These are phyloP conservation scores for Flammula alnicola DNA, from an alignment of 1,284 basidiomycete genomes.

Conservation along the genomic window DNA sequence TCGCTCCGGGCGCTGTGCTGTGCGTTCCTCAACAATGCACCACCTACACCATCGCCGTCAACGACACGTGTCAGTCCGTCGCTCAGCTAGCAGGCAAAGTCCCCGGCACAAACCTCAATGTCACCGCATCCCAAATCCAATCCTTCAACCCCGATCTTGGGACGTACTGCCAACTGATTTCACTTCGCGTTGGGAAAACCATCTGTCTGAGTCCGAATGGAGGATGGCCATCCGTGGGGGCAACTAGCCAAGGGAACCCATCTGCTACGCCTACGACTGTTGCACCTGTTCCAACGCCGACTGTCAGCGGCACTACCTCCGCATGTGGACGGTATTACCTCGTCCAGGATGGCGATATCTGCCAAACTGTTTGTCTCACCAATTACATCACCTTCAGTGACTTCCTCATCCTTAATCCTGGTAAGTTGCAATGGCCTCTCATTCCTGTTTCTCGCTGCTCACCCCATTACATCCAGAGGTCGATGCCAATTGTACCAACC, in stretches of 20 bases:
- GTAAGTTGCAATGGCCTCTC: no score
- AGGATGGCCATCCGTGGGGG: conserved; percentile 24
- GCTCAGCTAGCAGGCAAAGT: conserved; percentile 10
- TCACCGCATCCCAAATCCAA: conserved; percentile 28
- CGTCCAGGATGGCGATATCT: conserved; percentile 23
- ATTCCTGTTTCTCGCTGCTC: no score
- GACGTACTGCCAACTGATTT: conserved; percentile 24
- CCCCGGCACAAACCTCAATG: conserved; percentile 14
- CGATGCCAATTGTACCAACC: conserved; percentile 25
- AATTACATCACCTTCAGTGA: conserved; percentile 23
- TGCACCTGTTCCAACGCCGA: conserved; percentile 24
- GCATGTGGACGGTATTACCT: conserved; percentile 26
- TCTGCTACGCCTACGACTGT: conserved; percentile 20
- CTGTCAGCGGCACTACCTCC: conserved; percentile 22
- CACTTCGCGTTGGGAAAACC: conserved; percentile 20
- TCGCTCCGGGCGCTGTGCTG: conserved; percentile 15
- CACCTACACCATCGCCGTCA: conserved; percentile 20
- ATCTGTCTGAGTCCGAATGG: conserved; percentile 28
- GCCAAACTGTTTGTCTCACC: conserved; percentile 21
- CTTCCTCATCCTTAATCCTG: conserved; percentile 27
- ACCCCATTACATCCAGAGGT: conserved; percentile 22
- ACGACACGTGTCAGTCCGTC: conserved; percentile 27
- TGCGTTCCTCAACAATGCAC: conserved; percentile 25
- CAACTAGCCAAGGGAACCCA: conserved; percentile 20
- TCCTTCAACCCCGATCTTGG: conserved; percentile 24